Evolutionary conservation across 176 grass and related monocot genomes (phyloP), one percentile per base, ranked within the genome.

Genomic region (Oryza rufipogon): DNA sequence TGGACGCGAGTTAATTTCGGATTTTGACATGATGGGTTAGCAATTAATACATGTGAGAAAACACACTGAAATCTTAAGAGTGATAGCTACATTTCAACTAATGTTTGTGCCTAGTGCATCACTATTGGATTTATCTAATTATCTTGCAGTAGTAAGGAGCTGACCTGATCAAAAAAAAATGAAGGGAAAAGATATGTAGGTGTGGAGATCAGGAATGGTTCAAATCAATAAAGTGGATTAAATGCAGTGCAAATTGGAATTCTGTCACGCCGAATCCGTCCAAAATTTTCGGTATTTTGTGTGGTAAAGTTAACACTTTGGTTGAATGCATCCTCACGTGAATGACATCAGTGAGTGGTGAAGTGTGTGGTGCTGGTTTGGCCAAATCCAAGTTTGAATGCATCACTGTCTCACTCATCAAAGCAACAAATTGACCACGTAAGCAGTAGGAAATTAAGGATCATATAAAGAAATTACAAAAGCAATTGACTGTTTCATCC

Each of bases 331-430:
- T 67, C 28, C n/a, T 63, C 58, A 10, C 0, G 0, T 23, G 0
- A 46, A 33, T 68, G 73, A 82, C 66, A 58, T 86, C 73, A 73
- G 6, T 38, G 13, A 7, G 68, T 7, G 65, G 64, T 32, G 30
- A 71, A 1, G 66, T 80, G 73, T 65, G 23, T n/a, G 64, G 47
- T 28, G 47, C 36, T 22, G 17, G 5, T 12, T 80, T 81, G 73
- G 72, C 33, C 66, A 81, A 67, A 78, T 82, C 78, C 66, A 86
- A 26, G 17, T 73, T 73, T 73, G 83, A 85, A 81, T 19, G 51
- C 2, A 17, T 52, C 15, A 4, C 1, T 5, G 14, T 19, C 80
- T 76, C 77, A 38, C 16, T 34, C 71, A 61, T 58, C 51, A 39
- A 67, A 9, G 67, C 51, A 39, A 56, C 7, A 75, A 63, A 32